These are phyloP conservation scores for Rhododendron williamsianum DNA, from an alignment of 148 eudicot species.

Conservation along the genomic window DNA sequence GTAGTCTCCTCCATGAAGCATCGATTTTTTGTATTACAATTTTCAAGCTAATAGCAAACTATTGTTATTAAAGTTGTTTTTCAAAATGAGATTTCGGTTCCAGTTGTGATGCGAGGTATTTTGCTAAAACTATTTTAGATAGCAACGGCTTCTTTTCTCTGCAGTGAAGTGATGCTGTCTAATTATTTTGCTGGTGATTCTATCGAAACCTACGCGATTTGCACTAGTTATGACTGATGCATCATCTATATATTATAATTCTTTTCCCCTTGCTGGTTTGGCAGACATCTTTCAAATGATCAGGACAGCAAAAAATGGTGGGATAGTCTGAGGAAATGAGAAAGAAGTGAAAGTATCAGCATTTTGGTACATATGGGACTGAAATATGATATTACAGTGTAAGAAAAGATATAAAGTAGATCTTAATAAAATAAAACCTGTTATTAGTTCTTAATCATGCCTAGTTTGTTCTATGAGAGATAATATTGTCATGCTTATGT, in stretches of 20 bases:
- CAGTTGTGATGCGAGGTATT: not conserved
- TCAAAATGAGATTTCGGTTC: not conserved
- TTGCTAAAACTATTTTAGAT: not conserved
- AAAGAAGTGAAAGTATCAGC: not conserved
- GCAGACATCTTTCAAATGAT: constrained; percentile 47
- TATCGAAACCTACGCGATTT: not conserved
- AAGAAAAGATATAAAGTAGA: not conserved
- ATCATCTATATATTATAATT: not conserved
- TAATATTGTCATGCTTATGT: not conserved
- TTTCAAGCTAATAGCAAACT: not conserved
- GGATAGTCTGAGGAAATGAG: constrained; percentile 11
- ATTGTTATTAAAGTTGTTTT: not conserved
- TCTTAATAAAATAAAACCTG: not conserved
- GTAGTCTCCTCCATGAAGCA: not conserved
- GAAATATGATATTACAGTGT: not conserved
- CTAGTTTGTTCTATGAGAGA: not conserved
- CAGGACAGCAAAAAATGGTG: constrained; percentile 29
- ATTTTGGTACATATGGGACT: not conserved
- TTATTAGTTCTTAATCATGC: not conserved
- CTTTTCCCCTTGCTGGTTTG: not conserved
- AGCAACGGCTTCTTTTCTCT: not conserved
- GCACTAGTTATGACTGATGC: not conserved
- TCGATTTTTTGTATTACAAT: not conserved
- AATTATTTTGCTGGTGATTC: not conserved
- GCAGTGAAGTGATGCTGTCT: not conserved